A percentile compares a stretch with the other conserved stretches of the same genome.
Conservation (phyloP, 2,329 filamentous ascomycete species). For the Plenodomus lindquistii region DNA sequence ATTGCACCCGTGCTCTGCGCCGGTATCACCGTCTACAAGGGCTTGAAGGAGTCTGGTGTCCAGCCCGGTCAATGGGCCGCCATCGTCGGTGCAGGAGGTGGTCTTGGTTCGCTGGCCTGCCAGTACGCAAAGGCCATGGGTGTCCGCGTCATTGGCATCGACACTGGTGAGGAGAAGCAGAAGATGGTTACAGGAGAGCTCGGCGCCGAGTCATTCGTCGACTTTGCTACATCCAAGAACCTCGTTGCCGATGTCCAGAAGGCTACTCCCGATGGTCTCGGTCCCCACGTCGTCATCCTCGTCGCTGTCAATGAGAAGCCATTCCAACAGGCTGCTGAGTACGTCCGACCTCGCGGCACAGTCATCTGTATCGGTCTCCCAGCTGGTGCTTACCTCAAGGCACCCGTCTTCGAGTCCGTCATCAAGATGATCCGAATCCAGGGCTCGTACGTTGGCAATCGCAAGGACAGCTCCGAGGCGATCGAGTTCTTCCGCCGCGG, state of each 20-base stretch:
- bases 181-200: conserved; percentile 67
- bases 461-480: conserved; percentile 84
- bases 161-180: conserved; percentile 80
- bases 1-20: conserved; percentile 82
- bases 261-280: conserved; percentile 76
- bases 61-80: conserved; percentile 77
- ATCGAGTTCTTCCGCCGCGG: conserved; percentile 87
- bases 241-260: conserved; percentile 83
- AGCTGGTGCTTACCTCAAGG: conserved; percentile 72
- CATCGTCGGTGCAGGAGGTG: conserved; percentile 84
- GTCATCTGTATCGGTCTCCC: conserved; percentile 91
- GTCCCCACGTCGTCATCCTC: conserved; percentile 84
- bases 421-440: conserved; percentile 90
- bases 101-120: conserved; percentile 75
- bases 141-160: conserved; percentile 77
- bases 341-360: conserved; percentile 79
- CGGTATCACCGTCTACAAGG: conserved; percentile 88
- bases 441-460: conserved; percentile 86
- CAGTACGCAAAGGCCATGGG: conserved; percentile 95
- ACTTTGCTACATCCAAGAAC: conserved; percentile 77
- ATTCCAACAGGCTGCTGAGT: conserved; percentile 90
- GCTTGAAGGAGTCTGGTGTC: conserved; percentile 80
- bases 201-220: conserved; percentile 74
- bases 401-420: conserved; percentile 88
- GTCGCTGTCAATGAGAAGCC: conserved; percentile 88